A percentile compares a stretch with the other conserved stretches of the same genome.
phyloP scores from a whole-genome alignment of 345 rosid species.

The Dipteronia sinensis region DNA sequence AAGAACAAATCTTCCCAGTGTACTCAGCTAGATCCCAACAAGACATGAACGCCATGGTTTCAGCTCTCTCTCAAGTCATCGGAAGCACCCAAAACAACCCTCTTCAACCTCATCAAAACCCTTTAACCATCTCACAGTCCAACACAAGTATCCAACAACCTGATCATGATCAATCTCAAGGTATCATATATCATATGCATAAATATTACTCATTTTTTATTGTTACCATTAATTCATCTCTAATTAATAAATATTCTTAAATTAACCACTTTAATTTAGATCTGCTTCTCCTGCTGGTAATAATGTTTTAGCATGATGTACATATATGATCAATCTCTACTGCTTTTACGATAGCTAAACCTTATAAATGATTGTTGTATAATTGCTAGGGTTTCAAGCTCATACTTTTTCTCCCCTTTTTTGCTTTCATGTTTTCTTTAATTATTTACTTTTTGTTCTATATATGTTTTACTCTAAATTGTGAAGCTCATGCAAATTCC shows the following conservation, averaged over 20 bases:
- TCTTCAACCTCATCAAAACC: conserved; percentile 18
- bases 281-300: neutral
- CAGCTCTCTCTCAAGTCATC: conserved; percentile 73
- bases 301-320: neutral
- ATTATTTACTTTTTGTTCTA: neutral
- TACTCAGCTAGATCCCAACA: conserved; percentile 73
- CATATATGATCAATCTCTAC: neutral
- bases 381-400: conserved; percentile 8
- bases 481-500: no score
- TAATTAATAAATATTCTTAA: no score
- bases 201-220: neutral
- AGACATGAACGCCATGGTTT: conserved; percentile 67
- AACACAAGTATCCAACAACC: neutral
- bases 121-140: conserved; percentile 23
- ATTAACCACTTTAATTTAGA: no score
- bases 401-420: neutral
- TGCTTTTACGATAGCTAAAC: no score
- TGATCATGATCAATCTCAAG: conserved; percentile 22
- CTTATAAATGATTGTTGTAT: neutral
- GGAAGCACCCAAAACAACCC: conserved; percentile 38
- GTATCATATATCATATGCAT: conserved; percentile 13
- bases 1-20: conserved; percentile 49
- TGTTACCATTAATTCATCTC: neutral
- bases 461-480: neutral
- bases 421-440: no score